phyloP scores from a whole-genome alignment of 1,284 basidiomycete species.

The Anthracocystis setariae region DNA sequence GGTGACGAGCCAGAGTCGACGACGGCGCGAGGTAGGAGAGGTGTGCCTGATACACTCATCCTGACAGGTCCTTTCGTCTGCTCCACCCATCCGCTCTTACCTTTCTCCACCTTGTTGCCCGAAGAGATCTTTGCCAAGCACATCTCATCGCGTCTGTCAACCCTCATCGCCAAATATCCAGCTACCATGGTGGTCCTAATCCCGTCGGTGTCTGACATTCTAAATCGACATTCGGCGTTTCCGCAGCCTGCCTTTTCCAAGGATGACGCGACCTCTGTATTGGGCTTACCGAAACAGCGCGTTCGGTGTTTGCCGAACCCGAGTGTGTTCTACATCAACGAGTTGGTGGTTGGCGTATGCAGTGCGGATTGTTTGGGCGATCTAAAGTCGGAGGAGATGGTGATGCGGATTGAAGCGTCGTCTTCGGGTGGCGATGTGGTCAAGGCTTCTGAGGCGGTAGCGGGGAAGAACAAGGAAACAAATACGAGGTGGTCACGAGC shows the following conservation, averaged over 20 bases:
- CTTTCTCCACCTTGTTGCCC: constrained; percentile 77
- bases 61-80: constrained; percentile 91
- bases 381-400: constrained; percentile 83
- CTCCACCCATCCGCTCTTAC: constrained; percentile 78
- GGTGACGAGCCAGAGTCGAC: too few relatives aligned
- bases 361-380: constrained; percentile 90
- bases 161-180: constrained; percentile 75
- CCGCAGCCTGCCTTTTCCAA: constrained; percentile 81
- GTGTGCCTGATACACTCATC: constrained; percentile 80
- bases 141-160: constrained; percentile 74
- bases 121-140: constrained; percentile 77
- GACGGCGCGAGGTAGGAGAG: constrained; percentile 73
- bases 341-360: constrained; percentile 79
- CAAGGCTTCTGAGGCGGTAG: constrained; percentile 54
- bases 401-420: constrained; percentile 73
- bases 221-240: constrained; percentile 82
- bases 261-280: constrained; percentile 9
- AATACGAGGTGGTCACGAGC: constrained; percentile 71
- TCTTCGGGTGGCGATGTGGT: too few relatives aligned
- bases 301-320: constrained; percentile 88
- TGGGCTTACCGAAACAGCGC: constrained; percentile 69
- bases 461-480: constrained; percentile 46
- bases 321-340: constrained; percentile 83
- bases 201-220: constrained; percentile 82
- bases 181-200: constrained; percentile 79